Conservation (phyloP, 2,329 filamentous ascomycete genomes). For the Hypoxylon sp. region DNA sequence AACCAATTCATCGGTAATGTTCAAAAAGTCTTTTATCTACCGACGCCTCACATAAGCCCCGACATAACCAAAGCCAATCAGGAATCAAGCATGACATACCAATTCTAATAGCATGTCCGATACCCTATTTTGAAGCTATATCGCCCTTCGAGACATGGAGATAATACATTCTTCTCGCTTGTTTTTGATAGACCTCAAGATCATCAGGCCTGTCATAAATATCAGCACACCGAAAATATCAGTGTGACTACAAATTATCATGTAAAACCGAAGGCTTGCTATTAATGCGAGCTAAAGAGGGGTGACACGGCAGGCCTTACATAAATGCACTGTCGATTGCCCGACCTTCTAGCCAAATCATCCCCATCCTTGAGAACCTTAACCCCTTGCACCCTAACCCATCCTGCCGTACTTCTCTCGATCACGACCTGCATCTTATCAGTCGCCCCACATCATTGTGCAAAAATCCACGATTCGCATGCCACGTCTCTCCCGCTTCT, state of each 20-base stretch:
- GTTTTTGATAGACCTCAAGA: not conserved
- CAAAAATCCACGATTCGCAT: constrained; percentile 72
- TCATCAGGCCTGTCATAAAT: not conserved
- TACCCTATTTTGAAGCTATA: not conserved
- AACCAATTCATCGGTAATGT: not conserved
- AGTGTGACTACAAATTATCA: too few relatives aligned
- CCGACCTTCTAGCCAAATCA: constrained; percentile 36
- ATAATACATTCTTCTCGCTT: not conserved
- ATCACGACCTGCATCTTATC: constrained; percentile 70
- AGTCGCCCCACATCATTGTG: constrained; percentile 71
- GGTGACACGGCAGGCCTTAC: not conserved
- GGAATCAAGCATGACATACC: not conserved
- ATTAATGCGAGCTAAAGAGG: not conserved
- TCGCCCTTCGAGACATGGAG: not conserved
- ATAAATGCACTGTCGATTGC: not conserved
- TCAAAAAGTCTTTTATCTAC: not conserved
- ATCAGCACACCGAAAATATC: not conserved
- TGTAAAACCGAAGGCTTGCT: not conserved
- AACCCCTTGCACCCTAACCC: constrained; percentile 72
- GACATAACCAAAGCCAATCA: not conserved
- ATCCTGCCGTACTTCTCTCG: constrained; percentile 60
- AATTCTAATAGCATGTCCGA: not conserved
- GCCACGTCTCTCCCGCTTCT: constrained; percentile 69
- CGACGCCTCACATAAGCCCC: not conserved
- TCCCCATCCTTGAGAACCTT: constrained; percentile 58